Evolutionary conservation across 306 rosid genomes (phyloP).

Genomic region (Quercus dentata): DNA sequence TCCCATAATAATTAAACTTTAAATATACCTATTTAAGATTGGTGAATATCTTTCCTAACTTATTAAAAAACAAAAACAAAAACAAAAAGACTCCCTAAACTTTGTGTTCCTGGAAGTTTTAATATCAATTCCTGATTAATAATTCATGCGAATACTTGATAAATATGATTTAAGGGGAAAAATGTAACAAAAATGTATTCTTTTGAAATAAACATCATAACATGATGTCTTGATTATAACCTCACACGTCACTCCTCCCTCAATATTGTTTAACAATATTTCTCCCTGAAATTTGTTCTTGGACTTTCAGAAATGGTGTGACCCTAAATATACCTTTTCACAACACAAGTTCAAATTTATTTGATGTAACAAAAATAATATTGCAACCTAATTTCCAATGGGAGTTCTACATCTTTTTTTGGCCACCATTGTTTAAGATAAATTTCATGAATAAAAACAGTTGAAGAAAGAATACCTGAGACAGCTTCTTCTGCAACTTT

Average conservation of each 20-base stretch:
- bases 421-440: not conserved
- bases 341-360: not conserved
- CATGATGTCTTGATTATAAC: not conserved
- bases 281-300: not conserved
- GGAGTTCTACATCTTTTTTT: not conserved
- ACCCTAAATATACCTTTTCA: not conserved
- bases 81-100: not conserved
- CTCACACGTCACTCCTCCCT: not conserved
- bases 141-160: not conserved
- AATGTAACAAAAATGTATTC: not conserved
- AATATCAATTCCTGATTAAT: not conserved
- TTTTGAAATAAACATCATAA: not conserved
- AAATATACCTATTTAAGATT: not conserved
- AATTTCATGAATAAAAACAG: constrained; percentile 10
- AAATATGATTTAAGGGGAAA: not conserved
- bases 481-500: constrained; percentile 92
- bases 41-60: not conserved
- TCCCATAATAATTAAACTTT: not conserved
- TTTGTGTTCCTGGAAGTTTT: not conserved
- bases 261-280: not conserved
- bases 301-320: not conserved
- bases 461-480: constrained; percentile 40
- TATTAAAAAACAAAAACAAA: not conserved
- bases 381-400: not conserved
- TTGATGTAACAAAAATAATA: not conserved